These are phyloP conservation scores for Haberlea rhodopensis DNA, from an alignment of 257 asterid species.

Conservation along the genomic window DNA sequence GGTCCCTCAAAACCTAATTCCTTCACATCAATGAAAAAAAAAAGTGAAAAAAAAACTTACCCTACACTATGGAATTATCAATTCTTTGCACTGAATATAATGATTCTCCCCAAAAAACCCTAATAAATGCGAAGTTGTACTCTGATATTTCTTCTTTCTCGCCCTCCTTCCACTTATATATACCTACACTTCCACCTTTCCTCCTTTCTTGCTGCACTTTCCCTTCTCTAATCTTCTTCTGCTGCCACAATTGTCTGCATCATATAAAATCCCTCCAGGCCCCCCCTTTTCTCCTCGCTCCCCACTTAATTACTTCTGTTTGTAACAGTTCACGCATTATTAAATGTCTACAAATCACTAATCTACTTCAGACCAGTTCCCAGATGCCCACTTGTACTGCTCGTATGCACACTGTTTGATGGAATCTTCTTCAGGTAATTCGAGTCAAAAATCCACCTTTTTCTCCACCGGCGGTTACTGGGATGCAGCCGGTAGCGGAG, in stretches of 20 bases:
- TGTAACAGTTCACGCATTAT: background rate
- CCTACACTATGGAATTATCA: conserved; percentile 35
- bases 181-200: background rate
- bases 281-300: conserved; percentile 1
- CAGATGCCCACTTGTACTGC: conserved; percentile 54
- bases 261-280: background rate
- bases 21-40: conserved; percentile 34
- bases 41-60: conserved; percentile 9
- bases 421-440: conserved; percentile 37
- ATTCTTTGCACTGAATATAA: conserved; percentile 64
- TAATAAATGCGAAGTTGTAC: conserved; percentile 47
- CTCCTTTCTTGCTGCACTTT: background rate
- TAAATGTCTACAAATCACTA: conserved; percentile 66
- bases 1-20: conserved; percentile 32
- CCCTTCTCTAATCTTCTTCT: background rate
- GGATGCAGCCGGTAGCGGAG: background rate
- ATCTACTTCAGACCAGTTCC: conserved; percentile 44
- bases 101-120: conserved; percentile 71
- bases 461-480: background rate
- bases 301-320: background rate
- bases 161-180: conserved; percentile 10
- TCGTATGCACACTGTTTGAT: conserved; percentile 38
- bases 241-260: conserved; percentile 7
- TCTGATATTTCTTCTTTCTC: conserved; percentile 6
- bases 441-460: conserved; percentile 17